phyloP scores from a whole-genome alignment of 2,329 filamentous ascomycete species.

The Pseudopyrenochaeta lycopersici region DNA sequence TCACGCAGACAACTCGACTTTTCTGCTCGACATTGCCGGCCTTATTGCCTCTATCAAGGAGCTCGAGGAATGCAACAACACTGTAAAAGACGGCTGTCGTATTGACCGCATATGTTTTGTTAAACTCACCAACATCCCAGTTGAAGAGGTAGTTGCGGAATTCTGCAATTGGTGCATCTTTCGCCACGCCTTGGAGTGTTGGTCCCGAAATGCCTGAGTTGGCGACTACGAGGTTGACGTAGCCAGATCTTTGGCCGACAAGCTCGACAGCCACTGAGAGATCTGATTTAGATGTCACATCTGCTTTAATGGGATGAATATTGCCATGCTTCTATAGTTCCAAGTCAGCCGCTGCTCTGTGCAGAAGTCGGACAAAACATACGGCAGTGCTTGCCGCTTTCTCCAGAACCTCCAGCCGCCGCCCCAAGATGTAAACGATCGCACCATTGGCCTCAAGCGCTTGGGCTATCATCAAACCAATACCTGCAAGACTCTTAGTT shows the following conservation, averaged over 20 bases:
- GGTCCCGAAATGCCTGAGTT: slow-evolving; percentile 20
- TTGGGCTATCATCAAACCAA: slow-evolving; percentile 30
- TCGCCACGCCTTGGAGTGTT: neutral
- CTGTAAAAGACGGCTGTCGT: slow-evolving; percentile 50
- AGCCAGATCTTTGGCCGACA: slow-evolving; percentile 9
- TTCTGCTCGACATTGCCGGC: slow-evolving; percentile 10
- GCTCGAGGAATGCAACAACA: slow-evolving; percentile 47
- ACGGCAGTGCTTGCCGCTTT: slow-evolving; percentile 10
- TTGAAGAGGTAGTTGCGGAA: slow-evolving; percentile 32
- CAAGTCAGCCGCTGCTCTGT: neutral
- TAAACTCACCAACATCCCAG: slow-evolving; percentile 41
- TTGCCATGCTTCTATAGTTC: slow-evolving; percentile 9
- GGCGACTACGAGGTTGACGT: slow-evolving; percentile 20
- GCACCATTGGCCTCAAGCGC: slow-evolving; percentile 27
- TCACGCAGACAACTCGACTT: slow-evolving; percentile 10
- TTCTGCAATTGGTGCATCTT: slow-evolving; percentile 8
- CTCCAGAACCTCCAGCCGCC: slow-evolving; percentile 22
- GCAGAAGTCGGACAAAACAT: neutral
- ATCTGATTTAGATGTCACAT: slow-evolving; percentile 17
- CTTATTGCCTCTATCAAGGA: slow-evolving; percentile 52
- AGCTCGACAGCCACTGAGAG: slow-evolving; percentile 9
- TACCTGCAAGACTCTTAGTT: slow-evolving; percentile 7
- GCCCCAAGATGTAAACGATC: slow-evolving; percentile 32
- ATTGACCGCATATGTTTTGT: slow-evolving; percentile 34
- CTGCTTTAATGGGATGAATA: slow-evolving; percentile 16